Conservation (phyloP, 345 rosid genomes). For the Eucalyptus pauciflora region DNA sequence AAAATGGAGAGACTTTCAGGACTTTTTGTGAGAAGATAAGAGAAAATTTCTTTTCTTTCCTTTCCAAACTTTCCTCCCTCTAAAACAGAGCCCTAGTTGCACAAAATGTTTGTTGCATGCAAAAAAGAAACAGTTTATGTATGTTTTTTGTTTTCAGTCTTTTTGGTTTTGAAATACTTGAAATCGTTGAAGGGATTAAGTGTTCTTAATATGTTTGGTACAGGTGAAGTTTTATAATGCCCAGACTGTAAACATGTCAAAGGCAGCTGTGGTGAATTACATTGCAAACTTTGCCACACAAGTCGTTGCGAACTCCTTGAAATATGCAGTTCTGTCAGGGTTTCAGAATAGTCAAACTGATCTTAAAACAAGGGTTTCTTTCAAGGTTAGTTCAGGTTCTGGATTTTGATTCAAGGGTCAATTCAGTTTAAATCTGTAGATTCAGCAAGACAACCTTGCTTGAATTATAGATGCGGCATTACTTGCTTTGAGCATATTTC, state of each 20-base stretch:
- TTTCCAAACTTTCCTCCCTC: not conserved
- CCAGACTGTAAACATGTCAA: constrained; percentile 44
- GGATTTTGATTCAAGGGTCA: not conserved
- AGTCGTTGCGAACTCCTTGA: constrained; percentile 35
- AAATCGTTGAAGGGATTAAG: not conserved
- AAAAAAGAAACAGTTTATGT: not conserved
- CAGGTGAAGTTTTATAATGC: constrained; percentile 66
- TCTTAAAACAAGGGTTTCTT: constrained; percentile 66
- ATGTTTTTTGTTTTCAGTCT: not conserved
- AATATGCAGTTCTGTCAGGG: constrained; percentile 36
- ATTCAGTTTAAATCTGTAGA: not conserved
- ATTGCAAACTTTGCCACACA: constrained; percentile 39
- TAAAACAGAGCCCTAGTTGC: not conserved
- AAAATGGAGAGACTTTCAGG: not conserved
- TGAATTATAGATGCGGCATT: not conserved
- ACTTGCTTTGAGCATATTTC: not conserved
- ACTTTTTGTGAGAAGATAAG: not conserved
- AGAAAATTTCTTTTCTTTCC: not conserved
- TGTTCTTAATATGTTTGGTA: not conserved
- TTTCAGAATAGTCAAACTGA: constrained; percentile 43
- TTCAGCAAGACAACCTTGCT: not conserved
- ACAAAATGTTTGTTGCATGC: not conserved
- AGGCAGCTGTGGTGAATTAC: constrained; percentile 37
- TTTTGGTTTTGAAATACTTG: not conserved
- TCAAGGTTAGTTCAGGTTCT: constrained; percentile 37